Evolutionary conservation across 305 asterid genomes (phyloP), one percentile per base, ranked within the genome.

Genomic region (Withania somnifera): DNA sequence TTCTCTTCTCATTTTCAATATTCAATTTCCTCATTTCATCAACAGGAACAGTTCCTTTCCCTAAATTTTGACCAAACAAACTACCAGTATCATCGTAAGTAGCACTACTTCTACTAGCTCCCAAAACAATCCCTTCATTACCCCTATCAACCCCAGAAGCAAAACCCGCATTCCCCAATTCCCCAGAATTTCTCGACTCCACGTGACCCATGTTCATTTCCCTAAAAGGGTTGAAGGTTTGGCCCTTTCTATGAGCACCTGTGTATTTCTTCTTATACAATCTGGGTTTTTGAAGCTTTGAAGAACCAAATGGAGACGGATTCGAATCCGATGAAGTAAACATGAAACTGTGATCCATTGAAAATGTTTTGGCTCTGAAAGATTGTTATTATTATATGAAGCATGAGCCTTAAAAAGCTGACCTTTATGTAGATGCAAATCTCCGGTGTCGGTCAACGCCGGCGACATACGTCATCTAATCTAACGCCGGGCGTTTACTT

Each of bases 291-390:
- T 87, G 83, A 26, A 93, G 82, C 52, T 93, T 90, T 52, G 94
- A 93, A 20, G 28, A 93, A 87, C 69, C 93, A 82, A 40, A 84
- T 42, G 53, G 93, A 85, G 66, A 88, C 83, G 67, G 95, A 87
- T 84, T 86, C 91, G 51, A 87, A 52, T 54, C 71, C 71, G 97
- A 87, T 1, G 96, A 86, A 81, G 71, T 84, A 32, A 88, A 91
- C 40, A 92, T 89, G 83, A 88, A 81, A 87, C 90, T 84, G 63
- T 94, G 92, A 88, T 94, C 97, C 97, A 94, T 89, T 67, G 60
- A 20, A 71, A n/a, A 7, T n/a, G n/a, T n/a, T n/a, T n/a, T n/a
- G n/a, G n/a, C n/a, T n/a, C n/a, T n/a, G n/a, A n/a, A n/a, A n/a
- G n/a, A n/a, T 22, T 6, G 20, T 20, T 69, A 83, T 67, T 36